Evolutionary conservation across 352 stramenopile genomes (phyloP).

Genomic region (Pythium aquatile): DNA sequence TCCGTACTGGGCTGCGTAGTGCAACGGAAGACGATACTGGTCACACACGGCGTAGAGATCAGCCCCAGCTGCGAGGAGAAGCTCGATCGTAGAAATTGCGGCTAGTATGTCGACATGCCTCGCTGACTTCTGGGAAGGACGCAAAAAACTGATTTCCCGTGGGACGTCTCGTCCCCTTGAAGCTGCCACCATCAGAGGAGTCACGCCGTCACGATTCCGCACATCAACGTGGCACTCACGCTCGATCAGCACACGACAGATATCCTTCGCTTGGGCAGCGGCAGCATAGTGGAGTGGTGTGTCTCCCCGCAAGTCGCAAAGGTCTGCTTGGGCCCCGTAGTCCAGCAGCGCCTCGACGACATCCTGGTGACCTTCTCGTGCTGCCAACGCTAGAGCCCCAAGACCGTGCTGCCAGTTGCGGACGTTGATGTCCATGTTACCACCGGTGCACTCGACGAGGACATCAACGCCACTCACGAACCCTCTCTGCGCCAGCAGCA

Average conservation of each 20-base stretch:
- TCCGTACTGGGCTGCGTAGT: constrained; percentile 73
- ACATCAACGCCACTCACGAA: constrained; percentile 71
- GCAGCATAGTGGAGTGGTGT: constrained; percentile 82
- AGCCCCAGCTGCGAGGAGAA: constrained; percentile 62
- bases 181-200: constrained; percentile 82
- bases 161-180: constrained; percentile 16
- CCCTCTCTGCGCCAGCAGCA: constrained; percentile 74
- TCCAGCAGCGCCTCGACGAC: constrained; percentile 83
- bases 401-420: constrained; percentile 83
- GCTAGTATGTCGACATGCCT: constrained; percentile 50
- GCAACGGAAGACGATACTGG: constrained; percentile 65
- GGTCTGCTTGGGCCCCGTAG: constrained; percentile 70
- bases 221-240: constrained; percentile 66
- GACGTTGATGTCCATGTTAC: constrained; percentile 67
- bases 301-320: constrained; percentile 63
- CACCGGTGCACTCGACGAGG: constrained; percentile 62
- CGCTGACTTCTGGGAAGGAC: constrained; percentile 13
- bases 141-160: constrained; percentile 6
- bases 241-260: constrained; percentile 73
- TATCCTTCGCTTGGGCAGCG: constrained; percentile 50
- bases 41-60: constrained; percentile 64
- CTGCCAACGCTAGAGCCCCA: constrained; percentile 69
- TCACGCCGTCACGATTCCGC: constrained; percentile 65
- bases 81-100: constrained; percentile 69
- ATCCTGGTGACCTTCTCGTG: constrained; percentile 57